These are phyloP conservation scores for Barnettozyma hawaiiensis DNA, from an alignment of 1,139 yeast species.

Conservation along the genomic window DNA sequence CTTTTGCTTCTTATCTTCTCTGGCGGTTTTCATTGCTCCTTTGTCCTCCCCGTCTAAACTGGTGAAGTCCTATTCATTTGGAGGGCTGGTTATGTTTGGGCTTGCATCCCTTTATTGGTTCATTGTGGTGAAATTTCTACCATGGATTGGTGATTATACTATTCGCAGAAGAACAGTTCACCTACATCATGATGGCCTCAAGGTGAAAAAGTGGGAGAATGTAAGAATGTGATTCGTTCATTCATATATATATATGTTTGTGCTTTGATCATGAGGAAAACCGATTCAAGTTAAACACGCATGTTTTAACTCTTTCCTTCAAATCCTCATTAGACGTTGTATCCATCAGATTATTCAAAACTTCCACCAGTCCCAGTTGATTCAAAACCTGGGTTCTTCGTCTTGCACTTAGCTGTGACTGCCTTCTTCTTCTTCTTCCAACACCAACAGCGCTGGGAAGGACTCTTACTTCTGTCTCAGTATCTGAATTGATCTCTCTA, in stretches of 20 bases:
- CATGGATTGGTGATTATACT: constrained; percentile 26
- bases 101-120: constrained; percentile 41
- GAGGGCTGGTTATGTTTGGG: constrained; percentile 13
- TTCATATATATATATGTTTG: too few species aligned
- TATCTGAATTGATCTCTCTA: constrained; percentile 4
- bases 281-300: constrained; percentile 29
- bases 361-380: constrained; percentile 15
- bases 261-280: not conserved
- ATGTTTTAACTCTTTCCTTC: constrained; percentile 44
- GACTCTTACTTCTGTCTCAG: not conserved
- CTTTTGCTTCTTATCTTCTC: constrained; percentile 16
- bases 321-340: constrained; percentile 35
- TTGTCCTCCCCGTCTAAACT: constrained; percentile 11
- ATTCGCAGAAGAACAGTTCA: constrained; percentile 9
- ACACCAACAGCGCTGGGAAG: not conserved
- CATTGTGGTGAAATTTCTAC: constrained; percentile 38
- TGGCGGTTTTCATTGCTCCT: constrained; percentile 14
- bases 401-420: constrained; percentile 6
- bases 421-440: constrained; percentile 1
- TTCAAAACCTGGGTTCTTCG: constrained; percentile 15
- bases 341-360: constrained; percentile 31
- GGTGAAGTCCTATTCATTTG: constrained; percentile 15
- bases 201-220: constrained; percentile 12
- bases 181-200: constrained; percentile 10
- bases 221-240: too few species aligned